Conservation (phyloP, 768 basidiomycete genomes). For the Piloderma croceum region DNA sequence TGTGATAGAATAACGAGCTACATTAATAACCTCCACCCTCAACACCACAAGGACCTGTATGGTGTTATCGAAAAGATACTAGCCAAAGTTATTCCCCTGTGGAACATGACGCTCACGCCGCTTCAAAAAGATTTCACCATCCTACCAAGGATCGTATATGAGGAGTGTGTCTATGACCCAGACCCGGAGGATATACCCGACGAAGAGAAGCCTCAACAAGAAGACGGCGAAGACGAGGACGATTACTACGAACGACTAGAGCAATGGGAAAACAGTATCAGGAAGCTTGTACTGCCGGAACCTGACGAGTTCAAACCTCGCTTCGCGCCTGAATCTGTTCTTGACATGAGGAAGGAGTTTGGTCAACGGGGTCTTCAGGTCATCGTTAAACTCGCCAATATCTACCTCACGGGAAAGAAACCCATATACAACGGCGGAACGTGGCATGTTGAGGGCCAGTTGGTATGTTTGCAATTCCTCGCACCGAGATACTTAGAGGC, state of each 20-base stretch:
- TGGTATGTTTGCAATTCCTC: too few relatives aligned
- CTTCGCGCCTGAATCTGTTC: too few relatives aligned
- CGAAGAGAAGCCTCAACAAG: not conserved
- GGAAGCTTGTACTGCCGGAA: constrained; percentile 11
- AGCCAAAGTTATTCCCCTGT: constrained; percentile 19
- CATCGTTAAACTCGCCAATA: constrained; percentile 37
- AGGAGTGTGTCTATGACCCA: not conserved
- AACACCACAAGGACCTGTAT: constrained; percentile 12
- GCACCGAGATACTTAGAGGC: too few relatives aligned
- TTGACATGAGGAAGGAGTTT: too few relatives aligned
- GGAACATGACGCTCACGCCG: constrained; percentile 20
- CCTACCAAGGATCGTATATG: not conserved
- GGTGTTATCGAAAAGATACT: constrained; percentile 14
- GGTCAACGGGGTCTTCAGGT: too few relatives aligned
- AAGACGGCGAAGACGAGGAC: not conserved
- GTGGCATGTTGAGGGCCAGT: constrained; percentile 30
- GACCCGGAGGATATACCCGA: not conserved
- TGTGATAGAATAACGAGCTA: too few relatives aligned
- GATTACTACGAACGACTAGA: constrained; percentile 6
- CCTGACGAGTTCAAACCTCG: constrained; percentile 12
- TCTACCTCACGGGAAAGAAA: constrained; percentile 24
- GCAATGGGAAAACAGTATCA: constrained; percentile 5
- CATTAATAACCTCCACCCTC: constrained; percentile 25
- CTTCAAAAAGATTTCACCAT: not conserved
- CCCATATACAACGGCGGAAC: constrained; percentile 24